Base-by-base conservation (phyloP, 305 asterid species). In the Solanum hybrid region DNA sequence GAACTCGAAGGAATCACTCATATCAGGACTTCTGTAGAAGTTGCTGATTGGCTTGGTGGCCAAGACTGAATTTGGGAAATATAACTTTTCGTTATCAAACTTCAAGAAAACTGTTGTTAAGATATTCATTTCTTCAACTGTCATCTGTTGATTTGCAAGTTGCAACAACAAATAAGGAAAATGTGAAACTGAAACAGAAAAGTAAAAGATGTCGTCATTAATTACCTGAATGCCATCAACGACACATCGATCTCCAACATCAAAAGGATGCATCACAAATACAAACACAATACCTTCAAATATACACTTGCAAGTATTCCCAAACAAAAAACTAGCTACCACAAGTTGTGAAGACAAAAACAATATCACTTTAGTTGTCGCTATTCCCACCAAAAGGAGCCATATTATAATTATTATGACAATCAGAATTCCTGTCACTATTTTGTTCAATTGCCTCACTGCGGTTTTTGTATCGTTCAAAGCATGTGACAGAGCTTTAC, bases 201-300 rank as follows among this genome's bases (percentile, higher is more conserved):
- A 78, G 7, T 32, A 60, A 75, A 85, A 79, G 5, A 12, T 56
- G 72, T 86, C 87, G 51, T 86, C 88, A 64, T 64, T 64, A 8
- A 45, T 91, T 92, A 96, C 99, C 98, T 95, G 98, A 86, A 94
- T 94, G 51, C 96, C 98, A 86, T 95, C 96, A 66, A 95, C 87
- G 87, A 94, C 96, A 82, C 98, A 95, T 17, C 99, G 97, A 81
- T 96, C 99, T 8, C 99, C 99, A 76, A 96, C 98, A 90, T 97
- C 98, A 45, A 95, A 97, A 60, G 98, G 98, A 91, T 97, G 99
- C 99, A 97, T 96, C 69, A 97, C 98, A 88, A 95, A 96, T 56
- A 97, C 99, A 87, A 96, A 96, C 88, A 97, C 92, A 84, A 97
- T 93, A 29, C 98, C 99, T 94, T 97, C 99, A 77, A 97, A 97